phyloP scores from a whole-genome alignment of 1,139 yeast genomes.

The Oligophagozyma castellii region DNA sequence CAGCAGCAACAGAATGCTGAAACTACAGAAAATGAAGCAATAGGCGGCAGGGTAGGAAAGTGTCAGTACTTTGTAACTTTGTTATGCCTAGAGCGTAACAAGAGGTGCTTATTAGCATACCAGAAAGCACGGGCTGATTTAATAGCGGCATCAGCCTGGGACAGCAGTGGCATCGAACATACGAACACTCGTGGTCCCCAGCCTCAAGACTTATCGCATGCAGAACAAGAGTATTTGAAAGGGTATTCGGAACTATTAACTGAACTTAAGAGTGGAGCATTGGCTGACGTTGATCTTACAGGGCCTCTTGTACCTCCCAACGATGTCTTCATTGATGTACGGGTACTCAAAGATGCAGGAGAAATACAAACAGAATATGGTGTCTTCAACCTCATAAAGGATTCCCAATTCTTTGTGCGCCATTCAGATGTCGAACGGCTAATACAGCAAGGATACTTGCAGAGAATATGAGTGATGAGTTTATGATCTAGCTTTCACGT shows the following conservation, averaged over 20 bases:
- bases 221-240: slow-evolving; percentile 68
- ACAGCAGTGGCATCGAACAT: slow-evolving; percentile 28
- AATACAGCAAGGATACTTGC: slow-evolving; percentile 87
- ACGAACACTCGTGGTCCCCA: slow-evolving; percentile 17
- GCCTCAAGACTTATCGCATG: slow-evolving; percentile 31
- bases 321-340: slow-evolving; percentile 82
- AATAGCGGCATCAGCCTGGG: slow-evolving; percentile 65
- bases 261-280: slow-evolving; percentile 56
- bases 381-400: slow-evolving; percentile 85
- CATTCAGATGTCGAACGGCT: slow-evolving; percentile 88
- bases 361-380: slow-evolving; percentile 97
- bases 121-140: slow-evolving; percentile 57
- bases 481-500: slow-evolving; percentile 2
- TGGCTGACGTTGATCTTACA: slow-evolving; percentile 65
- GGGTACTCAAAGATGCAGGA: slow-evolving; percentile 90
- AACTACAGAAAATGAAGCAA: slow-evolving; percentile 20
- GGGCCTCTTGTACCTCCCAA: slow-evolving; percentile 85
- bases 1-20: slow-evolving; percentile 5
- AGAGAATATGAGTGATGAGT: slow-evolving; percentile 51
- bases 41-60: slow-evolving; percentile 36
- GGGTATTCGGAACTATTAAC: slow-evolving; percentile 59
- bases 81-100: slow-evolving; percentile 71
- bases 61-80: slow-evolving; percentile 76
- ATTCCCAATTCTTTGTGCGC: slow-evolving; percentile 87
- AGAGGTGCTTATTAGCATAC: slow-evolving; percentile 77